Percentiles rank a stretch among this genome's conserved stretches.
Evolutionary conservation across 352 stramenopile genomes (phyloP).

Genomic region (Albugo laibachii): DNA sequence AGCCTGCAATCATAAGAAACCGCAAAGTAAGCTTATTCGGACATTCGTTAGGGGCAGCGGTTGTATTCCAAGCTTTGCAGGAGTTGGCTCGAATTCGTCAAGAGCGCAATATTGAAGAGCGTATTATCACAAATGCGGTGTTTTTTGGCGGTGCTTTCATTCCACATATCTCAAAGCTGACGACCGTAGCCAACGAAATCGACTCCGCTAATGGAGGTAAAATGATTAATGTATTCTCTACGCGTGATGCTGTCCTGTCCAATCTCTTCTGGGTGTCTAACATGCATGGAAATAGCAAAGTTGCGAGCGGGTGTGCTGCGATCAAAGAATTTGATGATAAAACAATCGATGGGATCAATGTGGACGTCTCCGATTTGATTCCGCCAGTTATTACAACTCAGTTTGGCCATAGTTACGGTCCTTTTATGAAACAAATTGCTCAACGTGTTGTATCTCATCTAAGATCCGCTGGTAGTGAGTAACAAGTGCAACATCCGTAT

Average conservation of each 20-base stretch:
- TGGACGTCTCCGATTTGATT: slow-evolving; percentile 55
- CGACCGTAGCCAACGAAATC: slow-evolving; percentile 16
- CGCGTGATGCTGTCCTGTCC: slow-evolving; percentile 41
- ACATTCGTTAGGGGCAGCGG: slow-evolving; percentile 56
- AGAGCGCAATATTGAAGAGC: slow-evolving; percentile 1
- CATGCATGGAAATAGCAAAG: slow-evolving; percentile 13
- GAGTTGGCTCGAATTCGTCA: slow-evolving; percentile 28
- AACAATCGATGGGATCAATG: slow-evolving; percentile 15
- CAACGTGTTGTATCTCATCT: slow-evolving; percentile 26
- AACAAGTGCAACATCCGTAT: not conserved
- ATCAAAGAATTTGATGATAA: slow-evolving; percentile 9
- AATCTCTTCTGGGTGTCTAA: slow-evolving; percentile 63
- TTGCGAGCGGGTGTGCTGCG: slow-evolving; percentile 30
- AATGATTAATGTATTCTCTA: slow-evolving; percentile 68
- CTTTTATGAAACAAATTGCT: slow-evolving; percentile 42
- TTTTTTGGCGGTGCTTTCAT: slow-evolving; percentile 59
- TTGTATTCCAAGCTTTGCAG: slow-evolving; percentile 52
- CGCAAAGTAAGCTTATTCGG: slow-evolving; percentile 50
- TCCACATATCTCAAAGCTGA: slow-evolving; percentile 15
- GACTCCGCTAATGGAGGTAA: slow-evolving; percentile 12
- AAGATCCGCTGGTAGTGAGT: not conserved
- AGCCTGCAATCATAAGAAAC: slow-evolving; percentile 21
- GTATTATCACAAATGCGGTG: slow-evolving; percentile 24
- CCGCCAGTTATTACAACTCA: slow-evolving; percentile 31
- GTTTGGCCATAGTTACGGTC: slow-evolving; percentile 62